Conservation (phyloP, 108 stramenopile genomes). For the Mediolabrus comicus region DNA sequence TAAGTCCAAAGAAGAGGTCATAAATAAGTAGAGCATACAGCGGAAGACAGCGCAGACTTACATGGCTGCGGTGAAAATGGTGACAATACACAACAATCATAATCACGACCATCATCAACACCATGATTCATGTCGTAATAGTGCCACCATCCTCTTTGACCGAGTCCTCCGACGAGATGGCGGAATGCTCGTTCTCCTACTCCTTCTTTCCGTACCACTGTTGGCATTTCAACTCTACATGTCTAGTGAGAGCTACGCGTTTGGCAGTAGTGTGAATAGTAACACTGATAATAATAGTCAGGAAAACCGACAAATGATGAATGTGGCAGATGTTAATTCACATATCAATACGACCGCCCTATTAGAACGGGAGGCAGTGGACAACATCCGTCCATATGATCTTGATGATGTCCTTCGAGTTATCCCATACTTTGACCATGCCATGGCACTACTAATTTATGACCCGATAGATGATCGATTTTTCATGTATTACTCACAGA, state of each 20-base stretch:
- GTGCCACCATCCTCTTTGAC: not conserved
- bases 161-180: not conserved
- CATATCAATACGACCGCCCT: not conserved
- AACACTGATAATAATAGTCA: too few species aligned
- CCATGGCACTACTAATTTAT: constrained; percentile 9
- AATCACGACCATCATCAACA: not conserved
- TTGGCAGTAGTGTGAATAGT: too few species aligned
- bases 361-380: not conserved
- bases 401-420: not conserved
- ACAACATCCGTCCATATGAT: not conserved
- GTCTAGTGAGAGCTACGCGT: not conserved
- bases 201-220: not conserved
- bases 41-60: too few species aligned
- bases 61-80: not conserved
- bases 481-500: not conserved
- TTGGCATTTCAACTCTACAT: not conserved
- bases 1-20: too few species aligned
- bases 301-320: not conserved
- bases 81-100: not conserved
- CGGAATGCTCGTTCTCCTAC: not conserved
- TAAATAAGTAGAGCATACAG: too few species aligned
- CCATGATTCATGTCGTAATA: not conserved
- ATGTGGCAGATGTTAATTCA: not conserved
- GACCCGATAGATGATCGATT: not conserved
- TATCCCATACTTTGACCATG: constrained; percentile 6